Evolutionary conservation across 2,329 filamentous ascomycete genomes (phyloP).

Genomic region (Aschersonia sp.): DNA sequence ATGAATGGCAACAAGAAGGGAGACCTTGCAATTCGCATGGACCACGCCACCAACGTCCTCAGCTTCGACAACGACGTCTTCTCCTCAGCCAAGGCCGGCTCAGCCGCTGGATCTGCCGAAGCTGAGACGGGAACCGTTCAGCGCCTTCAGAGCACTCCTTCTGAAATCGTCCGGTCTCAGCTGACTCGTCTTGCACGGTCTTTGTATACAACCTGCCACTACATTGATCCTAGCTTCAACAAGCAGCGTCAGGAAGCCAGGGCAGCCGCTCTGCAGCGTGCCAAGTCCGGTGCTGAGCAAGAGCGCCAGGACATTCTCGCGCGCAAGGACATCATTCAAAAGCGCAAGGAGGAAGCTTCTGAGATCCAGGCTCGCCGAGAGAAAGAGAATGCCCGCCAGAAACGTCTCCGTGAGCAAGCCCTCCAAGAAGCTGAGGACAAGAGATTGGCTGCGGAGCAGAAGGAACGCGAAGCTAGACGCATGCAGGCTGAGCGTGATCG

Average conservation of each 20-base stretch:
- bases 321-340: constrained; percentile 82
- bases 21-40: constrained; percentile 87
- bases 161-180: constrained; percentile 93
- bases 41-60: constrained; percentile 86
- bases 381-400: constrained; percentile 81
- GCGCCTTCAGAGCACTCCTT: constrained; percentile 91
- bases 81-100: constrained; percentile 85
- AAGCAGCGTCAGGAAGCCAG: constrained; percentile 67
- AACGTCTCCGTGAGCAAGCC: constrained; percentile 73
- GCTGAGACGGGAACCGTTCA: constrained; percentile 73
- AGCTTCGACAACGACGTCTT: constrained; percentile 98
- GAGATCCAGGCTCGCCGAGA: constrained; percentile 78
- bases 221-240: constrained; percentile 83
- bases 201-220: constrained; percentile 86
- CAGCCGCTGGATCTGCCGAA: constrained; percentile 75
- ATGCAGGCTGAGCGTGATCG: constrained; percentile 77
- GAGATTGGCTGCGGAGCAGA: constrained; percentile 82
- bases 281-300: constrained; percentile 76
- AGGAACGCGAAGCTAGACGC: constrained; percentile 75
- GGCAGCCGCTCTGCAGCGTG: constrained; percentile 64
- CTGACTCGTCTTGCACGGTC: constrained; percentile 83
- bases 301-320: constrained; percentile 77
- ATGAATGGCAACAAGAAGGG: constrained; percentile 99
- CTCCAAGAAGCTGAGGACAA: constrained; percentile 80
- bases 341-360: constrained; percentile 92